Evolutionary conservation across 345 rosid species (phyloP), one percentile per base, ranked within the genome.

Genomic region (Psidium friedrichsthalianum): DNA sequence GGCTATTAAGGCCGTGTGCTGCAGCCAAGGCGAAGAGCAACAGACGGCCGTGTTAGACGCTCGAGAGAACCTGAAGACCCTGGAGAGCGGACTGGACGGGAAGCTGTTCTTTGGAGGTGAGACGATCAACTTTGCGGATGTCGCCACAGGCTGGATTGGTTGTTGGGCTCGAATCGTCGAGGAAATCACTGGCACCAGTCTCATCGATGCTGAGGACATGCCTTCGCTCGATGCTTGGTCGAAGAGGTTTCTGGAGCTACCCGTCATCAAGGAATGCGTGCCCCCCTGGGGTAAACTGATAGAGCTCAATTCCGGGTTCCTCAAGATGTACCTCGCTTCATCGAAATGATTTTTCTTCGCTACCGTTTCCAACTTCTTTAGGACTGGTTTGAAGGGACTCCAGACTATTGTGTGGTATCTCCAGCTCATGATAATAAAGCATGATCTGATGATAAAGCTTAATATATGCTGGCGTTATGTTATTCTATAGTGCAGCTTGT

Each of bases 71-170:
- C 82, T 88, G 58, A 91, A 84, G 83, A 85, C 82, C 47, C 83
- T 88, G 52, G 90, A 89, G 44, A 47, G 64, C 12, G 86, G 59
- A 3, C 86, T 86, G 12, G 56, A 84, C 24, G 88, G 90, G 53
- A 86, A 87, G 74, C 84, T 25, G 21, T 81, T 88, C 85, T 88
- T 88, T 27, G 90, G 91, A 21, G 91, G 91, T 11, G 88, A 89
- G 55, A 82, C n/a, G 4, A 85, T 87, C 82, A 85, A 86, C 85
- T 88, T 84, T 56, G 59, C 51, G 3, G 90, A 88, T 51, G 58
- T 88, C 36, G 89, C 89, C 8, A 84, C 82, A 7, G 91, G 91
- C 40, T 88, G 89, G 88, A 81, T 88, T 18, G 90, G 90, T 69
- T 80, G 58, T 25, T 88, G 89, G 88, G 88, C 87, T 83, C 29